Evolutionary conservation across 73 alveolate genomes (phyloP), one percentile per base, ranked within the genome.

Genomic region (Paramecium sonneborni): DNA sequence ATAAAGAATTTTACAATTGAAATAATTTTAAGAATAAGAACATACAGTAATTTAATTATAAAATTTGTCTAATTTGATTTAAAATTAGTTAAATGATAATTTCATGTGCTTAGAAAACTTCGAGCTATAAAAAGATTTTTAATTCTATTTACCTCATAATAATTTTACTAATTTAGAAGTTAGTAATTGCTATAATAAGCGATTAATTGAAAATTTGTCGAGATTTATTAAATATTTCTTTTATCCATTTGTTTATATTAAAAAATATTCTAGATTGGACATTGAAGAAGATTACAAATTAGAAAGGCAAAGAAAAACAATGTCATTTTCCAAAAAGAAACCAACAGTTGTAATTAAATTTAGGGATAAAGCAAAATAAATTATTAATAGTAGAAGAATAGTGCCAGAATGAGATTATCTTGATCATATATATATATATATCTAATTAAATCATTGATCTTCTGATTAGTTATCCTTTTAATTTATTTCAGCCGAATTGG

Each of bases 91-190:
- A n/a, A 74, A 28, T 74, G 67, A 74, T 39, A 37, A 74, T 15
- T 74, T 74, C 24, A 28, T 34, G 37, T 10, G 37, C 5, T 23
- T 74, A 14, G 57, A 74, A 21, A 74, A 39, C 57, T 37, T 74
- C 32, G 87, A 74, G 2, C 14, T 37, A 21, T 37, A 34, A 37
- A 37, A 35, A 37, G 87, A 74, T 10, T 74, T 74, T 18, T 14
- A 28, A 34, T 39, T 28, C 26, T 74, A 74, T 39, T 35, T 37
- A 39, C 87, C 62, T 74, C 87, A 74, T 74, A 74, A 74, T 74
- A 74, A 74, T 37, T 74, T 74, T 37, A 34, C 56, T 15, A 1
- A 15, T 15, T n/a, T 74, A 20, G 58, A 74, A 37, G 44, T 74
- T 8, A 34, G 37, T 15, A 34, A 74, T 34, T 34, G 67, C 32